These are phyloP conservation scores for Phytophthora uliginosa DNA, from an alignment of 352 stramenopile genomes.

Conservation along the genomic window DNA sequence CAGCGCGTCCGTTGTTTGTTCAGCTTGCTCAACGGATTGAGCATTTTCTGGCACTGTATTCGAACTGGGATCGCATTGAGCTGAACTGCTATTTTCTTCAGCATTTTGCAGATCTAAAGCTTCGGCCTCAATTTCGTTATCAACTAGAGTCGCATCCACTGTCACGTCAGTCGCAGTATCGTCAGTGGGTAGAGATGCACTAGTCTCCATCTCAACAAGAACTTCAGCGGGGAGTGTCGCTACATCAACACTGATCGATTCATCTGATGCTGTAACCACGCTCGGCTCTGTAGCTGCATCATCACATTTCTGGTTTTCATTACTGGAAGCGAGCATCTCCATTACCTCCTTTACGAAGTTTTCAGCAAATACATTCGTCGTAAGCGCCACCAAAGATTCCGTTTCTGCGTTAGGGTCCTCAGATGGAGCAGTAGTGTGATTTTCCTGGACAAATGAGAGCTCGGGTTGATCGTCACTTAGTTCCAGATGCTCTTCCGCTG, in stretches of 20 bases:
- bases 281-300: not conserved
- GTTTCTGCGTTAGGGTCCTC: not conserved
- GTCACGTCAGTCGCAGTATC: not conserved
- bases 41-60: not conserved
- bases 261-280: not conserved
- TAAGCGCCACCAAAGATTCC: not conserved
- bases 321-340: conserved; percentile 1
- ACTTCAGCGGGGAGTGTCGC: not conserved
- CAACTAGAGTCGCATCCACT: not conserved
- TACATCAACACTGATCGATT: not conserved
- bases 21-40: not conserved
- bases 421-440: not conserved
- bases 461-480: not conserved
- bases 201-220: not conserved
- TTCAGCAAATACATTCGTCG: conserved; percentile 19
- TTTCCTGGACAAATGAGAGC: not conserved
- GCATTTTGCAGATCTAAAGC: not conserved
- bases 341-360: conserved; percentile 29
- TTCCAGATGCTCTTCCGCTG: not conserved
- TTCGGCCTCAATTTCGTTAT: not conserved
- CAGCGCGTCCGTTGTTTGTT: not conserved
- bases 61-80: not conserved
- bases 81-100: not conserved
- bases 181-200: not conserved
- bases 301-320: conserved; percentile 7